Percentiles rank a stretch among this genome's conserved stretches.
phyloP scores from a whole-genome alignment of 1,284 basidiomycete genomes.

The Ganoderma lucidum region DNA sequence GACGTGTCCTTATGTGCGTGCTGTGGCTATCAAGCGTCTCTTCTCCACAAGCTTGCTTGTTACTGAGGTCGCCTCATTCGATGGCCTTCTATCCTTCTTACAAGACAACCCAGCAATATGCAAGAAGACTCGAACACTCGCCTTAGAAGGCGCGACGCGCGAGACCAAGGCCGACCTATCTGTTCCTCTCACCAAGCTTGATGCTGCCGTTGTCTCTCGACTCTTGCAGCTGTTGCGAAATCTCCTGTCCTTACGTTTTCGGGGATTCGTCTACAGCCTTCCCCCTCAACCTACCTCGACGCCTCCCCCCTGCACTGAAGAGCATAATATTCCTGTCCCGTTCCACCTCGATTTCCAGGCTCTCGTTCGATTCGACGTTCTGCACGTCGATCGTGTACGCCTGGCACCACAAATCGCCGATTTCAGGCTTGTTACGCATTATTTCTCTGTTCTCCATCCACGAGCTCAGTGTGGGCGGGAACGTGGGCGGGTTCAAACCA shows the following conservation, averaged over 20 bases:
- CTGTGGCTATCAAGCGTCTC: background rate
- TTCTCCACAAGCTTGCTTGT: background rate
- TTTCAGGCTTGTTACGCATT: background rate
- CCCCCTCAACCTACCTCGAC: background rate
- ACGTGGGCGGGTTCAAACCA: background rate
- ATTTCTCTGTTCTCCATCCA: background rate
- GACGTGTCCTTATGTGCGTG: background rate
- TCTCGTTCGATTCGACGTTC: background rate
- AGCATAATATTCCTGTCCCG: background rate
- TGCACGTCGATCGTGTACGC: background rate
- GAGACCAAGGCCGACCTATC: background rate
- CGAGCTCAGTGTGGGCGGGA: background rate
- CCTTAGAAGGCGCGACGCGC: background rate
- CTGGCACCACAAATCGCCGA: background rate
- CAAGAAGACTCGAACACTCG: background rate
- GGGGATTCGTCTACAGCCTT: background rate
- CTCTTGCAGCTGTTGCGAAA: conserved; percentile 1
- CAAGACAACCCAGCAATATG: background rate
- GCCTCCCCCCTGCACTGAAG: background rate
- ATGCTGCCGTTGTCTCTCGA: background rate
- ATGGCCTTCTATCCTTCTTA: background rate
- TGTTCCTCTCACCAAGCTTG: background rate
- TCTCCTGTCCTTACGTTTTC: background rate
- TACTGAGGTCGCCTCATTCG: background rate
- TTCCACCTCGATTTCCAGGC: background rate